Evolutionary conservation across 352 stramenopile species (phyloP), one percentile per base, ranked within the genome.

Genomic region (Blastocystis sp.): DNA sequence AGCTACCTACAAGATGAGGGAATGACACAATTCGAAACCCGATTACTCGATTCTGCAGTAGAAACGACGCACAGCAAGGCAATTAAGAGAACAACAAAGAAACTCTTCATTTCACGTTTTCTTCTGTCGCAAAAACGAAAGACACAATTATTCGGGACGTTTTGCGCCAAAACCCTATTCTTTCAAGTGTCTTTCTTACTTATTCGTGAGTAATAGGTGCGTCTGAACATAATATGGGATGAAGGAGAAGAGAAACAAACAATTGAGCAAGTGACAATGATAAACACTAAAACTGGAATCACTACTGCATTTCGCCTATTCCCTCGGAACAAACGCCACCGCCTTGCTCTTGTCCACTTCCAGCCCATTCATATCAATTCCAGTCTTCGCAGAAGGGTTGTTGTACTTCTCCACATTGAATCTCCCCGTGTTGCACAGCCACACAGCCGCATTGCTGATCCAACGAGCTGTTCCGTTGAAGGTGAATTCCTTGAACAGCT

Each of bases 401-500:
- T 34, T 66, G 7, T n/a, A n/a, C 61, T 66, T 66, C 61, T n/a
- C 61, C 28, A 40, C 61, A 40, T n/a, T 40, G 61, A 66, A 67
- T 34, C 40, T 28, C 34, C 40, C 67, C 1, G 40, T 56, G 14
- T 77, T 77, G 34, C 40, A 77, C 52, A 77, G 14, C 67, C 67
- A 77, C 4, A 77, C 52, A 10, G 52, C 52, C 28, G 67, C 67
- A 77, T 77, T 77, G 34, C 40, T 67, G 4, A 77, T 77, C 67
- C 67, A 77, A 40, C 67, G 40, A 66, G 40, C 52, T 2, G 67
- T 77, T 77, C 67, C 67, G 1, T 77, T 56, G 23, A 28, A 53
- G 40, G 67, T 77, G 52, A 77, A 77, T 56, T 77, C 67, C 5
- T 61, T 28, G 52, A 77, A 77, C 14, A 77, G 40, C 14, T 77